Conservation (phyloP, 2,329 filamentous ascomycete species). For the Tolypocladium ophioglossoides region DNA sequence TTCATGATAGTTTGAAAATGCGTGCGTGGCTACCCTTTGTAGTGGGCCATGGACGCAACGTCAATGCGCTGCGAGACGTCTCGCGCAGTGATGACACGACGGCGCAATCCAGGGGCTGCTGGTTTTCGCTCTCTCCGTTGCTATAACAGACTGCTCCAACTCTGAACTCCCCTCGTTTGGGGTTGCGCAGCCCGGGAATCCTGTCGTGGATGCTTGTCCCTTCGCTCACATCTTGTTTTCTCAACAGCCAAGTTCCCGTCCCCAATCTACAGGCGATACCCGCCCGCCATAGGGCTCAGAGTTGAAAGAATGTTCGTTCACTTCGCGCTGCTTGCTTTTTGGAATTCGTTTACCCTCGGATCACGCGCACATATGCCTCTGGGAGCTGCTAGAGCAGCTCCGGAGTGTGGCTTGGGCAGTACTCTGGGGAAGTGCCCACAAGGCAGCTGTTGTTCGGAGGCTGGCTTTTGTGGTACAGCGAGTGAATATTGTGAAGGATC, state of each 20-base stretch:
- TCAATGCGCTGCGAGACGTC: too few species aligned
- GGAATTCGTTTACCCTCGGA: neutral
- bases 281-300: neutral
- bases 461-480: constrained; percentile 25
- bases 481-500: constrained; percentile 25
- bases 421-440: constrained; percentile 10
- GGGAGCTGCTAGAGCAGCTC: neutral
- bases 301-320: neutral
- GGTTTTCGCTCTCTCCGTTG: too few species aligned
- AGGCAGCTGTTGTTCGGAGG: constrained; percentile 25
- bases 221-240: neutral
- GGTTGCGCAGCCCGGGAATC: neutral
- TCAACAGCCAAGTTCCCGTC: neutral
- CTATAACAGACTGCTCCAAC: too few species aligned
- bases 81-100: too few species aligned
- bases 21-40: too few species aligned
- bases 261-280: neutral
- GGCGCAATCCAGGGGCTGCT: too few species aligned
- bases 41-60: too few species aligned
- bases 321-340: neutral
- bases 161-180: too few species aligned
- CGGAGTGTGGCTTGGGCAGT: neutral
- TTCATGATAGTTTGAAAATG: too few species aligned
- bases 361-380: neutral
- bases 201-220: neutral